Evolutionary conservation across 768 basidiomycete species (phyloP), one percentile per base, ranked within the genome.

Genomic region (Pulveroboletus sp.): DNA sequence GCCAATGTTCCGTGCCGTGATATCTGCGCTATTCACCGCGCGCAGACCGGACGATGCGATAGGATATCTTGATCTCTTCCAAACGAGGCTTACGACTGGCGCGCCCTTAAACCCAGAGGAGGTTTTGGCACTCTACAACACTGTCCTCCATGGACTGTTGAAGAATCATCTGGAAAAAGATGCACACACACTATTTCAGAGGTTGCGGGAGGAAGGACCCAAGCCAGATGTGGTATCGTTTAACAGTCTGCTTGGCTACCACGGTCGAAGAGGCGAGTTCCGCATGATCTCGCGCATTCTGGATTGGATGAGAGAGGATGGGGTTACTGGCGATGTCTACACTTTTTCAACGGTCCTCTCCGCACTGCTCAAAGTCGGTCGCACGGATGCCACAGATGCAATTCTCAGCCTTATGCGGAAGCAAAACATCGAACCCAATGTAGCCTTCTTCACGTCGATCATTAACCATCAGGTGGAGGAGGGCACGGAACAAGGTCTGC

Each of bases 291-390:
- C 82, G 3, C 54, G 65, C 16, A 65, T 82, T 20, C 68, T 98
- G 40, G 75, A 76, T 40, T 66, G 73, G 48, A 81, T 95, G 72
- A 65, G 72, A 21, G 62, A 72, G 13, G 73, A 69, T 2, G 74
- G 75, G 0, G 59, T 95, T 29, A 57, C 68, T 19, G 88, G 91
- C 7, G 90, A 97, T 63, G 80, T 88, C 11, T 82, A 85, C 67
- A 97, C 88, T 0, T 97, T 85, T 66, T 92, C 94, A 4, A 92
- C 85, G 12, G 76, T 97, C 27, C 80, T 97, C 16, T 80, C 85
- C 21, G 85, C 89, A 1, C 65, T 95, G 45, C 76, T 93, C 42
- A 80, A 79, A 53, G 79, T 79, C 13, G 82, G 84, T 10, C 75
- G 82, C 47, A 67, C 76, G 23, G 85, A 93, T 56, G 86, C 89